A percentile compares a stretch with the other conserved stretches of the same genome.
These are phyloP conservation scores for Schizonepeta tenuifolia DNA, from an alignment of 257 asterid genomes.

Conservation along the genomic window DNA sequence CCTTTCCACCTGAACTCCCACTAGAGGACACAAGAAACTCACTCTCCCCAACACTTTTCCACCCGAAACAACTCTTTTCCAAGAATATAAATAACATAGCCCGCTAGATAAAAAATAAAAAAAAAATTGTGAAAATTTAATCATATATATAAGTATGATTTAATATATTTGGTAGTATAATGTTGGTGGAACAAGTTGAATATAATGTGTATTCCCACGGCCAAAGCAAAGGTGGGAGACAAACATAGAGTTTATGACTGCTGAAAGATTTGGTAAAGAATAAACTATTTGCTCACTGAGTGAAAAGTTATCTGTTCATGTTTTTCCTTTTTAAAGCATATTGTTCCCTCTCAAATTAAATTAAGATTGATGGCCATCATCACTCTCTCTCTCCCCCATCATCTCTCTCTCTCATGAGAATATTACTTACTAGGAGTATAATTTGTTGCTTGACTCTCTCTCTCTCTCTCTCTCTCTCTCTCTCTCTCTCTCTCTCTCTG, in stretches of 20 bases:
- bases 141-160: neutral
- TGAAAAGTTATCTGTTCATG: conserved; percentile 29
- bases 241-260: conserved; percentile 31
- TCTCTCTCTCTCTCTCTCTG: neutral
- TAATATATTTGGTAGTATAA: neutral
- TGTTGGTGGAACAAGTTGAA: conserved; percentile 18
- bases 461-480: too few species aligned
- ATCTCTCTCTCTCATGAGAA: conserved; percentile 34
- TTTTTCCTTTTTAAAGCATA: conserved; percentile 41
- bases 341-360: conserved; percentile 32
- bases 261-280: conserved; percentile 43
- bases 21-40: conserved; percentile 46
- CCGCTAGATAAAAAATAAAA: conserved; percentile 13
- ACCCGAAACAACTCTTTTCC: conserved; percentile 4
- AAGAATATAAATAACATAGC: neutral
- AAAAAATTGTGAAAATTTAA: neutral
- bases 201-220: conserved; percentile 28
- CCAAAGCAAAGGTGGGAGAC: conserved; percentile 44
- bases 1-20: conserved; percentile 61
- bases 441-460: conserved; percentile 6
- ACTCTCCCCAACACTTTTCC: conserved; percentile 27
- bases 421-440: conserved; percentile 31
- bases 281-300: conserved; percentile 36
- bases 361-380: conserved; percentile 38
- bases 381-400: conserved; percentile 31